Percentiles rank a stretch among this genome's conserved stretches.
Evolutionary conservation across 257 asterid species (phyloP).

Genomic region (Solanum acaule): DNA sequence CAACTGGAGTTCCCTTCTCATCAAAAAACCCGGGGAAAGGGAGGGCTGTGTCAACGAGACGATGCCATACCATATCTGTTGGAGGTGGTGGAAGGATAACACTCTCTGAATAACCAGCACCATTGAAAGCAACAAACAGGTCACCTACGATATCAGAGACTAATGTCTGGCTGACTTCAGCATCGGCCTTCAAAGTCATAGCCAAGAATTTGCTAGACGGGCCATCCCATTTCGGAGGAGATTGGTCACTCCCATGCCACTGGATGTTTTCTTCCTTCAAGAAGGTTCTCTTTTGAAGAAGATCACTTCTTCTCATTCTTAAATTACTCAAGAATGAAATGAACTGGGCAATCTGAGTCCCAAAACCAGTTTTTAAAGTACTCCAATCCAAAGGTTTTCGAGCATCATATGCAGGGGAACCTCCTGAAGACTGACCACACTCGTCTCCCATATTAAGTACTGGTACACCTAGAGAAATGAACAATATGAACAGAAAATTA

Average conservation of each 20-base stretch:
- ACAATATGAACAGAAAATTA: conserved; percentile 61
- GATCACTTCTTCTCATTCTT: conserved; percentile 56
- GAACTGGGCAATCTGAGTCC: conserved; percentile 47
- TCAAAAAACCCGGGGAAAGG: conserved; percentile 67
- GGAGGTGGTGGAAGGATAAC: conserved; percentile 49
- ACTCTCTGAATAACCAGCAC: conserved; percentile 32
- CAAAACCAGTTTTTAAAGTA: conserved; percentile 44
- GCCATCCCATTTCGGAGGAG: conserved; percentile 71
- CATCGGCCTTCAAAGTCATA: conserved; percentile 51
- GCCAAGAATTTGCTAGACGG: conserved; percentile 54
- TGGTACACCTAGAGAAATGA: conserved; percentile 78
- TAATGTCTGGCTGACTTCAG: conserved; percentile 2
- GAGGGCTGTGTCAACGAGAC: conserved; percentile 72
- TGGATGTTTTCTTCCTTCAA: conserved; percentile 49
- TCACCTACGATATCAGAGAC: conserved; percentile 22
- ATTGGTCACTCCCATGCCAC: conserved; percentile 55
- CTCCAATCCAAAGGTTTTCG: conserved; percentile 61
- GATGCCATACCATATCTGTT: conserved; percentile 38
- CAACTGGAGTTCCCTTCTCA: conserved; percentile 38
- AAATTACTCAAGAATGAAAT: conserved; percentile 62
- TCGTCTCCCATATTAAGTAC: conserved; percentile 98
- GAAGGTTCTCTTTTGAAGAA: conserved; percentile 57
- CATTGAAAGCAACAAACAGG: conserved; percentile 66
- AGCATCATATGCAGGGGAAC: conserved; percentile 37
- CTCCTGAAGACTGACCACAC: conserved; percentile 72